Evolutionary conservation across 1,284 basidiomycete species (phyloP), one percentile per base, ranked within the genome.

Genomic region (Pseudozyma sp.): DNA sequence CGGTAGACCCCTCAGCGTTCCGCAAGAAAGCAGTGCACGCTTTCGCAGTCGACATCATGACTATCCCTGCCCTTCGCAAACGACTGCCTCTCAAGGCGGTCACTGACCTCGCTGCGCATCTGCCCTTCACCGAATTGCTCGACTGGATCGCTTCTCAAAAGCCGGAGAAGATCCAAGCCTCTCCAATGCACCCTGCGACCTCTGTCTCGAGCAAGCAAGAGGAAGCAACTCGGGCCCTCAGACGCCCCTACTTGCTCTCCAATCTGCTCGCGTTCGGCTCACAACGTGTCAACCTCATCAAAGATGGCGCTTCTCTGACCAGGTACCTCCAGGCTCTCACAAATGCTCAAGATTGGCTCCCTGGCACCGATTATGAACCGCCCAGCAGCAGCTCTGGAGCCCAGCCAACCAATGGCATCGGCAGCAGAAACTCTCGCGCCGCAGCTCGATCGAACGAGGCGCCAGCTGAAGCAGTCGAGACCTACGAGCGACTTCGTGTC

Each of bases 241-340:
- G 56, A 7, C 52, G 51, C 17, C 79, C 78, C 0, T 69, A 72
- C 46, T 31, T 79, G 24, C 70, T 82, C 5, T 75, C 75, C 17
- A 81, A 82, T 29, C 5, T 82, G 14, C 49, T 81, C 1, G 66
- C 75, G 1, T 72, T 83, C 37, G 61, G 59, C 8, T 67, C 74
- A 6, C 65, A 69, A 33, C 63, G 81, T 8, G 68, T 82, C 30
- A 44, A 68, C n/a, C 68, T 59, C 43, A 49, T 81, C 58, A 76
- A 75, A 44, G 57, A 62, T 9, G 72, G 71, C 29, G 51, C 57
- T 0, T 49, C 44, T 31, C 54, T 81, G 2, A 44, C 35, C 16
- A 53, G 52, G 13, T 84, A 83, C 34, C 70, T 84, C 13, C 58
- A 59, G 2, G 74, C 75, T 11, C 54, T 84, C 17, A 74, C 78